Percentiles rank a stretch among this genome's conserved stretches.
Conservation (phyloP, 306 rosid genomes). For the Dryas alaskensis region DNA sequence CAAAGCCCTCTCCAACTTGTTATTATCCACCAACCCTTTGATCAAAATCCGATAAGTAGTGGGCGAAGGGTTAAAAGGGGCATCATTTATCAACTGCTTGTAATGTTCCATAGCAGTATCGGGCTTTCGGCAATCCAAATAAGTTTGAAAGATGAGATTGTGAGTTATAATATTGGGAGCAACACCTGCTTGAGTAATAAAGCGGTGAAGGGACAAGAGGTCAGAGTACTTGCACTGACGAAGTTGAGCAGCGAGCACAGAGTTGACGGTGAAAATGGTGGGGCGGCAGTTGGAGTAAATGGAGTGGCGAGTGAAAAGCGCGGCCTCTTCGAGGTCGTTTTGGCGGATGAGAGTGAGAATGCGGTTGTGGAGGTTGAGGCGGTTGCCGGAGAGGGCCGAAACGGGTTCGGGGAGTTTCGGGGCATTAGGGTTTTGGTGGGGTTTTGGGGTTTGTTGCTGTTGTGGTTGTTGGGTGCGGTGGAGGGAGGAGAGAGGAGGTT, state of each 20-base stretch:
- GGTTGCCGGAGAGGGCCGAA: slow-evolving; percentile 73
- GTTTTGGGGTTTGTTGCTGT: slow-evolving; percentile 26
- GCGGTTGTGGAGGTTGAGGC: slow-evolving; percentile 75
- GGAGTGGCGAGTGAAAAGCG: slow-evolving; percentile 89
- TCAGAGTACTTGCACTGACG: slow-evolving; percentile 89
- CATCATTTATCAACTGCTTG: slow-evolving; percentile 77
- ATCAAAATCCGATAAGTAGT: slow-evolving; percentile 71
- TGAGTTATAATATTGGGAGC: slow-evolving; percentile 80
- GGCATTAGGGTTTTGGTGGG: slow-evolving; percentile 66
- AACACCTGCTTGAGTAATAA: slow-evolving; percentile 89
- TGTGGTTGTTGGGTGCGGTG: slow-evolving; percentile 50
- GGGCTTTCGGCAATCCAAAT: slow-evolving; percentile 83
- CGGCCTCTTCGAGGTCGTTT: slow-evolving; percentile 91
- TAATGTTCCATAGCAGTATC: slow-evolving; percentile 89
- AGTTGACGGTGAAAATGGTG: slow-evolving; percentile 81
- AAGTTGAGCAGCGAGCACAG: slow-evolving; percentile 72
- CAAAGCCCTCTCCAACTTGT: slow-evolving; percentile 62
- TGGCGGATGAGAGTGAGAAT: slow-evolving; percentile 71
- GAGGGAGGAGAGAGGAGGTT: slow-evolving; percentile 85
- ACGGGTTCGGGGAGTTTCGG: slow-evolving; percentile 84
- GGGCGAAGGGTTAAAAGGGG: slow-evolving; percentile 83
- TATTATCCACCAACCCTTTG: slow-evolving; percentile 79
- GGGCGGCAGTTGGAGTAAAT: slow-evolving; percentile 92
- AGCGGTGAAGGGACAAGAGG: slow-evolving; percentile 84
- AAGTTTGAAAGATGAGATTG: slow-evolving; percentile 83